Percentiles rank a stretch among this genome's conserved stretches.
phyloP scores from a whole-genome alignment of 495 filamentous ascomycete genomes.

The Aspergillus avenaceus region DNA sequence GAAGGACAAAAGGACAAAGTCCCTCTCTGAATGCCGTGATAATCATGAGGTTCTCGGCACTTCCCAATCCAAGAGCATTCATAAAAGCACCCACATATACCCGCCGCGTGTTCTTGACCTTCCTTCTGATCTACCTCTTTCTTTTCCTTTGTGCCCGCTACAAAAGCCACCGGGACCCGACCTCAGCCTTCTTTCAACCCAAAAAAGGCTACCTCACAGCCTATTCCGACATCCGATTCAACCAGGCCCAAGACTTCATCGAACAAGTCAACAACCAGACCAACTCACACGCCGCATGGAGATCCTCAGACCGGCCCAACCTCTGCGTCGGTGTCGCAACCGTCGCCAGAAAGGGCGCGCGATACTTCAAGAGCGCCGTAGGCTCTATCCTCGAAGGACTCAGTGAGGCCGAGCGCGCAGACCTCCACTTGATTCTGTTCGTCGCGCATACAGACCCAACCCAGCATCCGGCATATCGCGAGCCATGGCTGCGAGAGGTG shows the following conservation, averaged over 20 bases:
- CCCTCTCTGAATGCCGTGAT: too few relatives aligned
- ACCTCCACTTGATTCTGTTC: constrained; percentile 44
- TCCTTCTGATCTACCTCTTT: constrained; percentile 5
- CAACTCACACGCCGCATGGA: neutral
- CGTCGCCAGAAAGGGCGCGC: constrained; percentile 13
- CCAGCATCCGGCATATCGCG: constrained; percentile 37
- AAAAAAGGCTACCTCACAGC: constrained; percentile 9
- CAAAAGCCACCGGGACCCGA: constrained; percentile 8
- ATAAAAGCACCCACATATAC: too few relatives aligned
- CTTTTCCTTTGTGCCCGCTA: constrained; percentile 4
- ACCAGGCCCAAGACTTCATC: constrained; percentile 8
- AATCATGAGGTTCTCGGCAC: too few relatives aligned
- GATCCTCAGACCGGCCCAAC: constrained; percentile 6
- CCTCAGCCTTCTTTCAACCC: constrained; percentile 14
- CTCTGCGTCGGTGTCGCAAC: constrained; percentile 20
- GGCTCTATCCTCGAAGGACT: constrained; percentile 46
- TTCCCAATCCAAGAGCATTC: too few relatives aligned
- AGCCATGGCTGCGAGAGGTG: constrained; percentile 41
- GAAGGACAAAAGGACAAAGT: too few relatives aligned
- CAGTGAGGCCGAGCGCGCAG: constrained; percentile 34
- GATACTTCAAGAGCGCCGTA: constrained; percentile 42
- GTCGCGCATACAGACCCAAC: constrained; percentile 45
- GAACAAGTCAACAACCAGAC: constrained; percentile 1
- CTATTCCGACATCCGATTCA: constrained; percentile 10
- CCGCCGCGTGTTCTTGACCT: constrained; percentile 4